Conservation (phyloP, 2,329 filamentous ascomycete genomes). For the Xylariaceae sp. region DNA sequence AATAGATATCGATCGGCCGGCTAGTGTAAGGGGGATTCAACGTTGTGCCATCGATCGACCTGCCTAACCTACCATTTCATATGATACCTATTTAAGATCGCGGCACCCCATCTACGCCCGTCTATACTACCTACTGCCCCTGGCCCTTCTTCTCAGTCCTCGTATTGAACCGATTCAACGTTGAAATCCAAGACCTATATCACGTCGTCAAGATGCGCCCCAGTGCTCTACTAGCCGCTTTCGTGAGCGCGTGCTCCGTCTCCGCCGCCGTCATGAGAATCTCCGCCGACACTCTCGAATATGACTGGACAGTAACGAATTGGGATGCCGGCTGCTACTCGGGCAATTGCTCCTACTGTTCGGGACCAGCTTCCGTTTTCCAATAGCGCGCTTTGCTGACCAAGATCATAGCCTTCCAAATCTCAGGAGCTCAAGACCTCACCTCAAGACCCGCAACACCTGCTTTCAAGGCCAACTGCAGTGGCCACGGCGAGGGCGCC, state of each 20-base stretch:
- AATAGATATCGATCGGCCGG: slow-evolving; percentile 5
- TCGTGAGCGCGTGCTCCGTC: slow-evolving; percentile 22
- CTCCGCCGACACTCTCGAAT: slow-evolving; percentile 19
- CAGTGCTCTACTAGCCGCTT: slow-evolving; percentile 23
- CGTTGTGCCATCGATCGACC: slow-evolving; percentile 11
- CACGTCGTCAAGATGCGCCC: slow-evolving; percentile 26
- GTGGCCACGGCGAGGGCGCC: slow-evolving; percentile 27
- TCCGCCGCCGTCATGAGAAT: slow-evolving; percentile 24
- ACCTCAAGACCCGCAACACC: slow-evolving; percentile 25
- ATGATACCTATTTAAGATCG: slow-evolving; percentile 8
- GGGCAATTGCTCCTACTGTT: slow-evolving; percentile 28
- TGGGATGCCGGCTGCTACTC: slow-evolving; percentile 25
- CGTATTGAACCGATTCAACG: neutral
- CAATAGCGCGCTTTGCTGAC: slow-evolving; percentile 20
- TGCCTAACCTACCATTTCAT: neutral
- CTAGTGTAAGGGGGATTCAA: slow-evolving; percentile 11
- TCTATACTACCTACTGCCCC: neutral
- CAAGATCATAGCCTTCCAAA: slow-evolving; percentile 27
- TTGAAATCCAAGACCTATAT: neutral
- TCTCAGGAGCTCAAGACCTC: slow-evolving; percentile 28
- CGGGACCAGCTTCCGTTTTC: slow-evolving; percentile 1
- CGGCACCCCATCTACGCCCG: neutral
- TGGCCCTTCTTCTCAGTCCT: neutral
- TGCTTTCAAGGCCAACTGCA: slow-evolving; percentile 32
- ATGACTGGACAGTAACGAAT: slow-evolving; percentile 28